phyloP scores from a whole-genome alignment of 495 filamentous ascomycete genomes.

The Cercophora scortea region DNA sequence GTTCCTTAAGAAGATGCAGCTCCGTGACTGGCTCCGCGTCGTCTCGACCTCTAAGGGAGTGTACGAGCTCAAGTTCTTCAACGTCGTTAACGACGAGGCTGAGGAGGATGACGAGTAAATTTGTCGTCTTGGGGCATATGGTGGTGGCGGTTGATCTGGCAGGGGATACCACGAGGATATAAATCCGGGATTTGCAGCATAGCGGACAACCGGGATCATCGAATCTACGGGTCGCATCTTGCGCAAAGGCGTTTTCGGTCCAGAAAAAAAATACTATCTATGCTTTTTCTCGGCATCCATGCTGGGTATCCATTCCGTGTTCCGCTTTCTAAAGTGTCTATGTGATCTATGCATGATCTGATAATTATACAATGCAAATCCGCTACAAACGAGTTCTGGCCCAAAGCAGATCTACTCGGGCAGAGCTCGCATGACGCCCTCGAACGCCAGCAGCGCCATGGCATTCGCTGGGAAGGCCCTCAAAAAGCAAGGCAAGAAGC shows the following conservation, averaged over 20 bases:
- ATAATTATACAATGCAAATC: neutral
- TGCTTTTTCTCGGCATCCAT: neutral
- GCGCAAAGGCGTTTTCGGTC: no score
- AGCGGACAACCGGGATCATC: no score
- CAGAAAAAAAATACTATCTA: constrained; percentile 6
- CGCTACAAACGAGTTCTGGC: neutral
- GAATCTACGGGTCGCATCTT: no score
- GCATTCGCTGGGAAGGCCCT: constrained; percentile 96
- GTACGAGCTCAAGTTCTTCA: constrained; percentile 99
- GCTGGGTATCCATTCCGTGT: neutral
- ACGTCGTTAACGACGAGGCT: constrained; percentile 93
- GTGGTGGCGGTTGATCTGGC: constrained; percentile 4
- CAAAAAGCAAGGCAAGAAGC: constrained; percentile 87
- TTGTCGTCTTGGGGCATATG: neutral
- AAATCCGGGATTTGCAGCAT: no score
- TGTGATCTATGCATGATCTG: neutral
- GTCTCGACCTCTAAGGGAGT: constrained; percentile 94
- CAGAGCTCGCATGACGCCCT: constrained; percentile 78
- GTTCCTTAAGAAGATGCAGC: constrained; percentile 99
- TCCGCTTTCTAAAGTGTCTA: neutral
- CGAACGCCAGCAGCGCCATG: constrained; percentile 86
- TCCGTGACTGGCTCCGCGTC: constrained; percentile 98
- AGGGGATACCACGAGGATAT: neutral
- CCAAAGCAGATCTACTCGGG: constrained; percentile 33
- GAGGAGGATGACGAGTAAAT: constrained; percentile 96